phyloP scores from a whole-genome alignment of 495 filamentous ascomycete species.

The Aspergillus ostianus region DNA sequence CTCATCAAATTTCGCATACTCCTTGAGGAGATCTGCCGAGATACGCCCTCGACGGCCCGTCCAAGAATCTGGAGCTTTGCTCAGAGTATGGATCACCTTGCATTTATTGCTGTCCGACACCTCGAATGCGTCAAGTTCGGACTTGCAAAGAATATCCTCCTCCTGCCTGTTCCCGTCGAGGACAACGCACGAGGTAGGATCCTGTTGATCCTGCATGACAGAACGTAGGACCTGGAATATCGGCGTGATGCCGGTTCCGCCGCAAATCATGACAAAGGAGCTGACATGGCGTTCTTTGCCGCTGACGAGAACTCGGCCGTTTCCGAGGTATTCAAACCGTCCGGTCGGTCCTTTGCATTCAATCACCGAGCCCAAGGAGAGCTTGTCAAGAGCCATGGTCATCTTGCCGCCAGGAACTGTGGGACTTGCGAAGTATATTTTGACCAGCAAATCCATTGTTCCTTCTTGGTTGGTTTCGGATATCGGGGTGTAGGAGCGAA shows the following conservation, averaged over 20 bases:
- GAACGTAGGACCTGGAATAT: slow-evolving; percentile 86
- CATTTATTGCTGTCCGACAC: slow-evolving; percentile 53
- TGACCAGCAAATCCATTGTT: slow-evolving; percentile 72
- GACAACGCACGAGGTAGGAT: slow-evolving; percentile 64
- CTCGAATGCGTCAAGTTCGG: slow-evolving; percentile 68
- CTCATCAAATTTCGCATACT: slow-evolving; percentile 52
- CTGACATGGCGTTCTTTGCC: slow-evolving; percentile 57
- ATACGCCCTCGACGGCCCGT: slow-evolving; percentile 70
- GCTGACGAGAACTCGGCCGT: slow-evolving; percentile 62
- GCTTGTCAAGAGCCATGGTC: slow-evolving; percentile 74
- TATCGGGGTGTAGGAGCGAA: slow-evolving; percentile 87
- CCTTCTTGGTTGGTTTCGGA: slow-evolving; percentile 62
- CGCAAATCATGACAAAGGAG: slow-evolving; percentile 86
- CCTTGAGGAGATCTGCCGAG: slow-evolving; percentile 56
- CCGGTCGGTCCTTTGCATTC: slow-evolving; percentile 93
- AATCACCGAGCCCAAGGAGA: slow-evolving; percentile 66
- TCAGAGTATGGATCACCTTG: slow-evolving; percentile 71
- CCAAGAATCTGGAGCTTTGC: slow-evolving; percentile 62
- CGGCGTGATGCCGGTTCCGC: slow-evolving; percentile 85
- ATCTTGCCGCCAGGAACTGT: slow-evolving; percentile 71
- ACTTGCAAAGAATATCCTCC: slow-evolving; percentile 79
- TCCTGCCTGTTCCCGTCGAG: slow-evolving; percentile 77
- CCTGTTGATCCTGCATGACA: slow-evolving; percentile 59
- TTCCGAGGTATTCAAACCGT: slow-evolving; percentile 77
- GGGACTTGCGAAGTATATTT: slow-evolving; percentile 73